Conservation (phyloP, 441 rosid genomes). For the Populus hybrid region DNA sequence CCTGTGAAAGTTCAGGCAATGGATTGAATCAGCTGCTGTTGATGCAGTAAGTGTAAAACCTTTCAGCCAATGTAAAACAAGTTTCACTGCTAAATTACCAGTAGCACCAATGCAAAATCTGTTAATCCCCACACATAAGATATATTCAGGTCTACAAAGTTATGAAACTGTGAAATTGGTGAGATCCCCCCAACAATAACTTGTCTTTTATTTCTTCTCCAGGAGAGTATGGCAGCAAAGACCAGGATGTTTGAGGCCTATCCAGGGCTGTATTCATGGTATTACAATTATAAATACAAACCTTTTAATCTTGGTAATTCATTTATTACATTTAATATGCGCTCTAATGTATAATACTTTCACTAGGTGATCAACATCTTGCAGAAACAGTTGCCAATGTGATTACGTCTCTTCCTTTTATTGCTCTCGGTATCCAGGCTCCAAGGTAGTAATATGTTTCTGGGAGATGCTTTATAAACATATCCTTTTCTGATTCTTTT, state of each 20-base stretch:
- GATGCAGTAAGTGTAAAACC: conserved; percentile 54
- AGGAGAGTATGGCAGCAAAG: conserved; percentile 92
- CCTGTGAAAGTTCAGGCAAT: conserved; percentile 35
- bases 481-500: conserved; percentile 6
- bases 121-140: neutral
- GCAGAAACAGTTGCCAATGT: conserved; percentile 80
- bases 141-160: neutral
- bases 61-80: neutral
- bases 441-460: conserved; percentile 57
- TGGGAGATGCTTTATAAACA: conserved; percentile 10
- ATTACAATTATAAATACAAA: conserved; percentile 10
- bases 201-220: conserved; percentile 20
- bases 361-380: conserved; percentile 60
- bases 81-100: neutral
- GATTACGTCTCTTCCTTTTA: conserved; percentile 89
- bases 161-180: conserved; percentile 1
- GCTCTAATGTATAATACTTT: conserved; percentile 7
- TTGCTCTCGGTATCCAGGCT: conserved; percentile 78
- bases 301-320: neutral
- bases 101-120: neutral
- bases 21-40: conserved; percentile 47
- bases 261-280: conserved; percentile 61
- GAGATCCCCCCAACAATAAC: neutral
- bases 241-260: conserved; percentile 86
- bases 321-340: neutral